Conservation (phyloP, 2,329 filamentous ascomycete genomes). For the Cladobotryum protrusum region DNA sequence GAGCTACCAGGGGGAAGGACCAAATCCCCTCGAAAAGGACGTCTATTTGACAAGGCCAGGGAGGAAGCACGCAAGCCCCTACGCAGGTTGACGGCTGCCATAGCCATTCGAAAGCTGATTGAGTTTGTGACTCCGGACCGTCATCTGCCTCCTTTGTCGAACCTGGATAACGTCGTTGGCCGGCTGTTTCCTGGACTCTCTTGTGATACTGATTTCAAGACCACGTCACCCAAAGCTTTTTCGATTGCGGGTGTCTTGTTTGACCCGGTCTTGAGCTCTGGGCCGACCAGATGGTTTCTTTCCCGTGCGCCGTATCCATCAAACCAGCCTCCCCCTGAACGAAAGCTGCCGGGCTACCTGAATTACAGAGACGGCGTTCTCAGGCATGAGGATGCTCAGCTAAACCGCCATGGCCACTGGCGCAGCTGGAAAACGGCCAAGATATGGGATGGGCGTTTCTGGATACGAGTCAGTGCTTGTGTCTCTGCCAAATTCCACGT, state of each 20-base stretch:
- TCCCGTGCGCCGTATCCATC: conserved; percentile 41
- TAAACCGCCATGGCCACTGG: conserved; percentile 17
- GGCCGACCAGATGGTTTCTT: conserved; percentile 36
- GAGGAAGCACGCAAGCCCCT: conserved; percentile 25
- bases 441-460: conserved; percentile 57
- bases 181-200: conserved; percentile 43
- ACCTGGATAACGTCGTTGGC: conserved; percentile 40
- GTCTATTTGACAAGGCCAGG: conserved; percentile 19
- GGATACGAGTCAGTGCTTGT: conserved; percentile 45
- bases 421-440: conserved; percentile 26
- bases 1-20: conserved; percentile 35
- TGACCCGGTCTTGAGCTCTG: conserved; percentile 22
- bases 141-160: conserved; percentile 34
- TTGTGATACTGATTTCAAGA: conserved; percentile 11
- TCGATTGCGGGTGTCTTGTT: conserved; percentile 34
- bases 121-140: conserved; percentile 45
- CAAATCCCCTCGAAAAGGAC: conserved; percentile 4
- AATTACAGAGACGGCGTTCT: conserved; percentile 11
- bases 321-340: conserved; percentile 25
- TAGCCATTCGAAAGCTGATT: conserved; percentile 43
- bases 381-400: conserved; percentile 5
- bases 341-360: conserved; percentile 18
- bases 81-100: conserved; percentile 38
- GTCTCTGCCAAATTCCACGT: conserved; percentile 37
- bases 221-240: conserved; percentile 30